Evolutionary conservation across 108 stramenopile genomes (phyloP).

Genomic region (Seminavis robusta): DNA sequence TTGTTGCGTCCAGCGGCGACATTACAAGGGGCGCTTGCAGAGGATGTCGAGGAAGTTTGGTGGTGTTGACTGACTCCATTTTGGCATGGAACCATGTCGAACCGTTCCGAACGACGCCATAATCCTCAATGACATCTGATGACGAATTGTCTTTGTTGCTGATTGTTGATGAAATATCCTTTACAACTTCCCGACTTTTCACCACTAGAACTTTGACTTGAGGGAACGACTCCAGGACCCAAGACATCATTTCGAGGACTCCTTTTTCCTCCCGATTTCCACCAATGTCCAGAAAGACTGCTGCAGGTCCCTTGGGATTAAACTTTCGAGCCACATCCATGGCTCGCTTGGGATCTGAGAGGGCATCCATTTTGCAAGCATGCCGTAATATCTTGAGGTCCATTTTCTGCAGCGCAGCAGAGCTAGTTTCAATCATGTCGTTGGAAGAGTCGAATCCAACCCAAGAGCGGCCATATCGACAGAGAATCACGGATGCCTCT

Average conservation of each 20-base stretch:
- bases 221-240: conserved; percentile 40
- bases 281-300: conserved; percentile 80
- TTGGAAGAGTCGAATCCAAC: conserved; percentile 75
- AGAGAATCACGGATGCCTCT: conserved; percentile 36
- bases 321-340: conserved; percentile 10
- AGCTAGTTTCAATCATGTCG: conserved; percentile 48
- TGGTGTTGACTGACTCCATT: conserved; percentile 1
- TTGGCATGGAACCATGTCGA: conserved; percentile 22
- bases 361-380: conserved; percentile 50
- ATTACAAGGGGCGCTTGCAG: conserved; percentile 58
- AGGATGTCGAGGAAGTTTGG: conserved; percentile 57
- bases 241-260: conserved; percentile 62
- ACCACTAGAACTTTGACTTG: conserved; percentile 52
- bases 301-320: conserved; percentile 23
- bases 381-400: conserved; percentile 8
- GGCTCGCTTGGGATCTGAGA: conserved; percentile 66
- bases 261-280: conserved; percentile 69
- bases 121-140: background rate
- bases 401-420: conserved; percentile 2
- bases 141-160: background rate
- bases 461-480: conserved; percentile 39
- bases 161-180: conserved; percentile 10
- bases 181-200: conserved; percentile 66
- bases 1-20: conserved; percentile 50
- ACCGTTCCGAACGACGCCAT: conserved; percentile 17